Conservation (phyloP, 2,329 filamentous ascomycete species). For the Colletotrichum lini region DNA sequence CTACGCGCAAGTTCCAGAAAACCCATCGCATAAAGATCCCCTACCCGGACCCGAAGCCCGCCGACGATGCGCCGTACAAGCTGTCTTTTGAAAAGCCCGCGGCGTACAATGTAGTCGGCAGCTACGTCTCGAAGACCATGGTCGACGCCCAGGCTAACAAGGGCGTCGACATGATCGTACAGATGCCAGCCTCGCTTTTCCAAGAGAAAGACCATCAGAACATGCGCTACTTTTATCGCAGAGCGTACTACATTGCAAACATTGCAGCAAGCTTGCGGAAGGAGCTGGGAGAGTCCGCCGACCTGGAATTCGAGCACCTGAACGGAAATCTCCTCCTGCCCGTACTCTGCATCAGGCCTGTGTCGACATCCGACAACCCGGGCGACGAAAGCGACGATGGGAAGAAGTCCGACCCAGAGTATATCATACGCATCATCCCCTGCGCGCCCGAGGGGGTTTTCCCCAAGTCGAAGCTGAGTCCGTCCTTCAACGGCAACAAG, state of each 20-base stretch:
- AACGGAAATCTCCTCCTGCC: slow-evolving; percentile 85
- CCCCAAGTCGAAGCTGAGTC: slow-evolving; percentile 77
- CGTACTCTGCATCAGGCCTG: slow-evolving; percentile 65
- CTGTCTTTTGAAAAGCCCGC: slow-evolving; percentile 82
- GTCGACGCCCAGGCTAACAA: slow-evolving; percentile 72
- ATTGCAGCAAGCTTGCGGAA: slow-evolving; percentile 79
- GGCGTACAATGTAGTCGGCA: slow-evolving; percentile 89
- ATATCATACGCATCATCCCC: slow-evolving; percentile 82
- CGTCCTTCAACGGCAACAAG: slow-evolving; percentile 79
- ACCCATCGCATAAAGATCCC: slow-evolving; percentile 80
- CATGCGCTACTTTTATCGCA: slow-evolving; percentile 93
- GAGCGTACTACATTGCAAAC: slow-evolving; percentile 91
- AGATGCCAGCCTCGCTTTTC: slow-evolving; percentile 85
- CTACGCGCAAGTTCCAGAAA: slow-evolving; percentile 76
- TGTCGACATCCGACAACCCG: slow-evolving; percentile 46
- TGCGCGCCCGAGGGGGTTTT: slow-evolving; percentile 80
- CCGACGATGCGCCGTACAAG: slow-evolving; percentile 84
- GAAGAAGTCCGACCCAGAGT: slow-evolving; percentile 55
- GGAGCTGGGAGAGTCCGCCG: slow-evolving; percentile 66
- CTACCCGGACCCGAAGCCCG: slow-evolving; percentile 85
- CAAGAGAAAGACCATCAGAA: slow-evolving; percentile 97
- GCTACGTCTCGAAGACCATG: slow-evolving; percentile 84
- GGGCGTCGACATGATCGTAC: slow-evolving; percentile 86
- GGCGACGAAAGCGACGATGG: slow-evolving; percentile 43
- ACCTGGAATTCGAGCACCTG: slow-evolving; percentile 75